Evolutionary conservation across 495 filamentous ascomycete species (phyloP), one percentile per base, ranked within the genome.

Genomic region (Penicillium coffeae): DNA sequence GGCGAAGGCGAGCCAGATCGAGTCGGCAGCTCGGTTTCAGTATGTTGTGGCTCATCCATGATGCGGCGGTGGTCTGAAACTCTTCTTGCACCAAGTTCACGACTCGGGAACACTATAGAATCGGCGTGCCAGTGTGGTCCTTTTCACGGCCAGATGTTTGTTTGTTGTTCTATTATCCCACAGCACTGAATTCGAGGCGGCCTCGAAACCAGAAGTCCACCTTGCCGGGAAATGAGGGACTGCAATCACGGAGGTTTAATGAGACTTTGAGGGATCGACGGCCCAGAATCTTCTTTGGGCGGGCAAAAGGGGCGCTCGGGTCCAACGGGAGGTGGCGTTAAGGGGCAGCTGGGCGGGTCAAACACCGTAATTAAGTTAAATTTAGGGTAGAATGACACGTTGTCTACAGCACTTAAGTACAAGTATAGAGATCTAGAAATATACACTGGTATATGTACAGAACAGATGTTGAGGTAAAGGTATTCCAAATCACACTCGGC

Each of bases 1-100:
- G 75, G 75, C 37, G 82, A 85, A 41, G 85, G 85, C 32, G 85
- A 83, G 7, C 85, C 62, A 19, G 62, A 62, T 10, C 68, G 66
- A 44, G 59, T 53, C 15, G 64, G 63, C 48, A 57, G 52, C 43
- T 65, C 63, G 30, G 50, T 45, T 14, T 66, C 69, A 30, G 59
- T 45, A 19, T 63, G 50, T 21, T 45, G 54, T 25, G 60, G 48
- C 45, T 68, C 68, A 21, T 69, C 67, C 70, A 74, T 72, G 43
- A 21, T 32, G 32, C 38, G 18, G 16, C 30, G 42, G 37, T 56
- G 40, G 35, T 44, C 49, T 50, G 45, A 57, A 50, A 52, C 42
- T 47, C 36, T 42, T 34, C 42, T 52, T 42, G 54, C 54, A 57
- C 44, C 48, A 51, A 16, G 42, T 39, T 27, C 47, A 42, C 38